These are phyloP conservation scores for Tolypocladium cylindrosporum DNA, from an alignment of 2,329 filamentous ascomycete species.

Conservation along the genomic window DNA sequence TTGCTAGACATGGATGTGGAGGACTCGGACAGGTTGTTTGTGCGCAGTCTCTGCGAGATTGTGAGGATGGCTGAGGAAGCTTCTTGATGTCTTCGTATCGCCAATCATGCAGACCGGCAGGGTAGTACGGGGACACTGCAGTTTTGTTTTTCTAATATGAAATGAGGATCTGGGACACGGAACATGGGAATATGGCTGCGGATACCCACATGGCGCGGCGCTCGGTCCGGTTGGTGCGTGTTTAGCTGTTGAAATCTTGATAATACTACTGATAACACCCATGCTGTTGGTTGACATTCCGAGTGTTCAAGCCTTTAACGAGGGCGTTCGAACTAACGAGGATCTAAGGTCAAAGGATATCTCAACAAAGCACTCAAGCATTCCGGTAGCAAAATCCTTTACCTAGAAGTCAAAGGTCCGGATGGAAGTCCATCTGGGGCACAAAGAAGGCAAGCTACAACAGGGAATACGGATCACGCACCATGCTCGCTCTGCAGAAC, in stretches of 20 bases:
- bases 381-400: too few species aligned
- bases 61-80: slow-evolving; percentile 26
- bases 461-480: too few species aligned
- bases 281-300: too few species aligned
- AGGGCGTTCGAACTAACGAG: too few species aligned
- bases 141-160: background rate
- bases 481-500: too few species aligned
- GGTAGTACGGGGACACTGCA: background rate
- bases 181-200: background rate
- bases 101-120: too few species aligned
- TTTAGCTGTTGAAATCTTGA: background rate
- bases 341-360: too few species aligned
- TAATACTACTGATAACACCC: background rate
- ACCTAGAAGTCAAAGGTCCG: too few species aligned
- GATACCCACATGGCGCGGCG: slow-evolving; percentile 2
- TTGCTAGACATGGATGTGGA: slow-evolving; percentile 18
- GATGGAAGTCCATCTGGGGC: too few species aligned
- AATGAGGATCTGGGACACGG: background rate
- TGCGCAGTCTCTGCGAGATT: slow-evolving; percentile 32
- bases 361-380: too few species aligned
- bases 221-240: background rate
- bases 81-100: background rate
- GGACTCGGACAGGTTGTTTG: slow-evolving; percentile 25
- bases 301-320: too few species aligned
- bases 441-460: too few species aligned